Evolutionary conservation across 2,329 filamentous ascomycete genomes (phyloP).

Genomic region (Curvularia sp.): DNA sequence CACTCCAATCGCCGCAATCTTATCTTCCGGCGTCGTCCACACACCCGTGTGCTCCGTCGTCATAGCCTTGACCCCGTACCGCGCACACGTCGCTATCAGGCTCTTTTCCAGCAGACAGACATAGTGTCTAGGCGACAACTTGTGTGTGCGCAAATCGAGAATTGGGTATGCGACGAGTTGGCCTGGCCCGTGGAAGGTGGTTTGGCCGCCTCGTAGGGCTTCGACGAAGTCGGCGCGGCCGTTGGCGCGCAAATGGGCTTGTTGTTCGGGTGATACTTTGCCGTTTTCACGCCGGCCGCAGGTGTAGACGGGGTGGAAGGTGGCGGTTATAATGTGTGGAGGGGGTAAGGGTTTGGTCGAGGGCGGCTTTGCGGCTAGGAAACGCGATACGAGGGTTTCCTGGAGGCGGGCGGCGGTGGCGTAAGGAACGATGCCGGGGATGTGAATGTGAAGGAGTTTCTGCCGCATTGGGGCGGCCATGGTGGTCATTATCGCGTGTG

Average conservation of each 20-base stretch:
- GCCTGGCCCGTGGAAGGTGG: constrained; percentile 93
- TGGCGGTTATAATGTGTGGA: constrained; percentile 79
- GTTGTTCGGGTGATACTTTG: constrained; percentile 57
- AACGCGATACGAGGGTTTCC: constrained; percentile 61
- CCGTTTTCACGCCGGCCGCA: constrained; percentile 79
- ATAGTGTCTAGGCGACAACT: constrained; percentile 75
- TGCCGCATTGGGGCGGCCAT: constrained; percentile 56
- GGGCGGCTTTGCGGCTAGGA: constrained; percentile 67
- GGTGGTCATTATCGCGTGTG: constrained; percentile 8
- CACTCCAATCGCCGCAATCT: constrained; percentile 92
- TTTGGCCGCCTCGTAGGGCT: constrained; percentile 84
- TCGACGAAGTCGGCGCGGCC: constrained; percentile 68
- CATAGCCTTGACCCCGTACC: constrained; percentile 67
- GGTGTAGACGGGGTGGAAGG: constrained; percentile 84
- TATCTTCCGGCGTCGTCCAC: constrained; percentile 66
- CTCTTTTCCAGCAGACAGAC: constrained; percentile 78
- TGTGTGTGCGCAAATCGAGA: constrained; percentile 75
- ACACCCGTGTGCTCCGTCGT: constrained; percentile 82
- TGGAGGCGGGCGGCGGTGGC: constrained; percentile 63
- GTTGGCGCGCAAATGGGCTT: constrained; percentile 47
- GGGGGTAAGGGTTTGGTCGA: constrained; percentile 58
- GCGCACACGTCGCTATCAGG: constrained; percentile 69
- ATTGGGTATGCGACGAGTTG: constrained; percentile 94
- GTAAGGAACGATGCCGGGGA: constrained; percentile 63
- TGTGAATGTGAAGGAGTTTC: constrained; percentile 65